Percentiles rank a stretch among this genome's conserved stretches.
Conservation (phyloP, 2,329 filamentous ascomycete genomes). For the Colletotrichum sp. region DNA sequence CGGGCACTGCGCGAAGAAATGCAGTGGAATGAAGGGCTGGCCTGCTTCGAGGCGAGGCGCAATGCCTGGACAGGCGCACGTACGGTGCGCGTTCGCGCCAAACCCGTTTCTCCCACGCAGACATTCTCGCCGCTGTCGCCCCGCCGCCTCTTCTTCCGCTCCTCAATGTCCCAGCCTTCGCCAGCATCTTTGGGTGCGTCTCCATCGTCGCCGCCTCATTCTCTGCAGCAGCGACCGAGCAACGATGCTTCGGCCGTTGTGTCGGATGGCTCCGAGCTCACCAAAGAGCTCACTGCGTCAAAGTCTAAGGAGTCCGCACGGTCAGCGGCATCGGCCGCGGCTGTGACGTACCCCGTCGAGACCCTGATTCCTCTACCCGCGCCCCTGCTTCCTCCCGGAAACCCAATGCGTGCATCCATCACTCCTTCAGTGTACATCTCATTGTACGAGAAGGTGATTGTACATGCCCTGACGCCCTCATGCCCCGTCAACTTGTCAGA, state of each 20-base stretch:
- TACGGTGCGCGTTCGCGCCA: constrained; percentile 58
- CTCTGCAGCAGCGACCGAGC: constrained; percentile 23
- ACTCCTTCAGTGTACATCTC: constrained; percentile 75
- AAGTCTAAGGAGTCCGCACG: constrained; percentile 37
- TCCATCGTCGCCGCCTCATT: constrained; percentile 22
- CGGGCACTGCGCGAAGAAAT: constrained; percentile 67
- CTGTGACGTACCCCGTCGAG: constrained; percentile 54
- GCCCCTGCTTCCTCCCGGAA: constrained; percentile 74
- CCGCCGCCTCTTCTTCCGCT: constrained; percentile 56
- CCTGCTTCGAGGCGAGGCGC: constrained; percentile 78
- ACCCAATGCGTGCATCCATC: constrained; percentile 80
- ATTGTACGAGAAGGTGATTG: constrained; percentile 88
- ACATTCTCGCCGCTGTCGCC: constrained; percentile 49
- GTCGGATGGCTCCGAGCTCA: constrained; percentile 48
- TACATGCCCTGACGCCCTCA: constrained; percentile 79
- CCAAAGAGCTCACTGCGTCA: constrained; percentile 37
- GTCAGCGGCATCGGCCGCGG: constrained; percentile 25
- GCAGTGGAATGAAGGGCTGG: constrained; percentile 80
- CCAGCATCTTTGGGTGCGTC: constrained; percentile 28
- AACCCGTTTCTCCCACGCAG: constrained; percentile 43
- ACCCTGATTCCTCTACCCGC: constrained; percentile 74
- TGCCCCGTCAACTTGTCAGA: constrained; percentile 88
- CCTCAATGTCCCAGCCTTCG: constrained; percentile 47
- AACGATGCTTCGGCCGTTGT: constrained; percentile 39
- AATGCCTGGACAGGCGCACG: constrained; percentile 87